Base-by-base conservation (phyloP, 345 rosid genomes). In the Moringa oleifera region DNA sequence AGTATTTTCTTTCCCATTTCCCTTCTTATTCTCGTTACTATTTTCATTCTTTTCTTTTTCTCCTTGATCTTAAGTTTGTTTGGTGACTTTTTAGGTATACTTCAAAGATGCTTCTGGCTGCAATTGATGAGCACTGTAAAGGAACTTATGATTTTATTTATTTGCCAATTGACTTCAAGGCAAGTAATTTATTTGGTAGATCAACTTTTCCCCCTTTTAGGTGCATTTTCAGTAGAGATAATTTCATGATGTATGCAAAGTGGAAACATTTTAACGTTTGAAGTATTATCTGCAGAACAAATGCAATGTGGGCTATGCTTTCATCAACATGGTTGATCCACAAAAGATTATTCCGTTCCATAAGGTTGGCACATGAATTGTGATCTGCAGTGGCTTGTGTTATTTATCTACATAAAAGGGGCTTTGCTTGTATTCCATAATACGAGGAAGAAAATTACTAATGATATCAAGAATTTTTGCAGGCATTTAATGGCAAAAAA, bases 251-350 rank as follows among this genome's bases (percentile, higher is more conserved):
- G n/a, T n/a, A n/a, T n/a, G n/a, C n/a, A n/a, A n/a, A n/a, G n/a
- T n/a, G n/a, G n/a, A n/a, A n/a, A n/a, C n/a, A n/a, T 41, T 41
- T 16, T 41, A 41, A 41, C 47, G 13, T 7, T 41, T 41, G 1
- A 41, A 41, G 2, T 41, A 15, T 41, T 62, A 45, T 65, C 63
- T 53, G 58, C 87, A 90, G 97, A 90, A 90, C 76, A 90, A 90
- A 71, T 90, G 97, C 83, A 90, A 90, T 47, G 97, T 90, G 70
- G 97, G 97, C 53, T 90, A 90, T 75, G 95, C 97, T 46, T 90
- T 90, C 70, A 85, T 90, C 81, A 90, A 90, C 80, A 79, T 90
- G 82, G 75, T 76, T 23, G 87, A 85, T 79, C 95, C 97, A 62
- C 70, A 71, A 57, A 85, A 90, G 75, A 90, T 90, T 41, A 70